Conservation (phyloP, 441 rosid genomes). For the Adansonia gregorii region DNA sequence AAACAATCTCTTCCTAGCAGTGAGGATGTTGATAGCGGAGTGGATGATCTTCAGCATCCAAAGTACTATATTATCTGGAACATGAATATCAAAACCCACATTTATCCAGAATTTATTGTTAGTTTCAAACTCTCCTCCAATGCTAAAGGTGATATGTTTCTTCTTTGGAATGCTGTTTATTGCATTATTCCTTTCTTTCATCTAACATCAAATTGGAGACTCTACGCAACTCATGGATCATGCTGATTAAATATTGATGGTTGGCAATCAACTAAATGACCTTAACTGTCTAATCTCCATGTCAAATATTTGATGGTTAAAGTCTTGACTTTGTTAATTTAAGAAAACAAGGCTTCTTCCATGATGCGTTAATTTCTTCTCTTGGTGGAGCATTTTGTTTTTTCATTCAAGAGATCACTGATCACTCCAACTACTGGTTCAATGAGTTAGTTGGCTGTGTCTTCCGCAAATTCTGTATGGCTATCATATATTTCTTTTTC, state of each 20-base stretch:
- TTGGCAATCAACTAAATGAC: constrained; percentile 40
- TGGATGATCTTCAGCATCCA: constrained; percentile 75
- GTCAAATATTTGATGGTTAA: constrained; percentile 31
- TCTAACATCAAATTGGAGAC: constrained; percentile 12
- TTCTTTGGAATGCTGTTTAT: constrained; percentile 29
- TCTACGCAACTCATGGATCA: constrained; percentile 37
- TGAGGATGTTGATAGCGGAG: constrained; percentile 85
- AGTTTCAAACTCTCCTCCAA: constrained; percentile 75
- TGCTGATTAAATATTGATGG: constrained; percentile 42
- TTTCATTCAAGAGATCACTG: constrained; percentile 45
- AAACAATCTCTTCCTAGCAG: constrained; percentile 68
- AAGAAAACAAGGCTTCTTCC: constrained; percentile 34
- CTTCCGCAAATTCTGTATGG: constrained; percentile 40
- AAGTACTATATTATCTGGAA: constrained; percentile 77
- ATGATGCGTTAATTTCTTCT: constrained; percentile 43
- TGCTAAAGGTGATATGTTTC: constrained; percentile 75
- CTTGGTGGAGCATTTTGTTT: constrained; percentile 38
- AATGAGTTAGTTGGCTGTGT: constrained; percentile 45
- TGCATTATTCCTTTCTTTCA: neutral
- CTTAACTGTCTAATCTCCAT: constrained; percentile 28
- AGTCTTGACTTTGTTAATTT: constrained; percentile 32
- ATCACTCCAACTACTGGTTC: constrained; percentile 45
- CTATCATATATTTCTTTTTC: constrained; percentile 22
- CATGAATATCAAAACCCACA: constrained; percentile 88
- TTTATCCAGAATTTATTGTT: constrained; percentile 87